Evolutionary conservation across 1,139 yeast species (phyloP), one percentile per base, ranked within the genome.

Genomic region (Yamadazyma triangularis): DNA sequence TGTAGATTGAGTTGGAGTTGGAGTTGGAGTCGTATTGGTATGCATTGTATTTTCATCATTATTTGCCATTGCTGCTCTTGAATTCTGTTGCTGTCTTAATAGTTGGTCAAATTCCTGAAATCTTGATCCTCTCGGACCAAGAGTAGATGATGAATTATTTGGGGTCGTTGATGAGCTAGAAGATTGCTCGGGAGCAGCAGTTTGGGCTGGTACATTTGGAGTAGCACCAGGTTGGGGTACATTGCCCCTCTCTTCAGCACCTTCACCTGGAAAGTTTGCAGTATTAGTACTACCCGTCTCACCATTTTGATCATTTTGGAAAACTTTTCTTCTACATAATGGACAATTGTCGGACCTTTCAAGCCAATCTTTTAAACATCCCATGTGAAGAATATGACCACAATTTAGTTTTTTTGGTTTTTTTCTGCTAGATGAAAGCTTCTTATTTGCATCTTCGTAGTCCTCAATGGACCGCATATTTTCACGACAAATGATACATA

Each of bases 301-400:
- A n/a, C n/a, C n/a, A n/a, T n/a, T n/a, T 18, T 28, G 29, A 9
- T 31, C 28, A 2, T 26, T 26, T 7, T 36, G 46, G 41, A 65
- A 64, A 2, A 88, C 95, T n/a, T 81, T 75, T 13, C 81, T 65
- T 42, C 96, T 70, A 56, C 97, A 91, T 34, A 89, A 77, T 1
- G 99, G 98, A 60, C 99, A 91, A 18, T 78, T 75, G 45, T 83
- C 93, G 0, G 96, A 86, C 42, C 95, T 70, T 49, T 86, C 95
- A 44, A 91, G 65, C 99, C 99, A 91, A 45, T 85, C 84, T 50
- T 85, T 84, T 41, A 91, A 69, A 55, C 98, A 91, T 3, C 95
- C 91, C 61, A 83, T 65, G 53, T 91, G 99, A 38, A 91, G 68
- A 34, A 87, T 81, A 56, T 91, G 99, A 13, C 85, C 83, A 62